Conservation (phyloP, 805 yeast species). For the Saccharomyces mikatae region DNA sequence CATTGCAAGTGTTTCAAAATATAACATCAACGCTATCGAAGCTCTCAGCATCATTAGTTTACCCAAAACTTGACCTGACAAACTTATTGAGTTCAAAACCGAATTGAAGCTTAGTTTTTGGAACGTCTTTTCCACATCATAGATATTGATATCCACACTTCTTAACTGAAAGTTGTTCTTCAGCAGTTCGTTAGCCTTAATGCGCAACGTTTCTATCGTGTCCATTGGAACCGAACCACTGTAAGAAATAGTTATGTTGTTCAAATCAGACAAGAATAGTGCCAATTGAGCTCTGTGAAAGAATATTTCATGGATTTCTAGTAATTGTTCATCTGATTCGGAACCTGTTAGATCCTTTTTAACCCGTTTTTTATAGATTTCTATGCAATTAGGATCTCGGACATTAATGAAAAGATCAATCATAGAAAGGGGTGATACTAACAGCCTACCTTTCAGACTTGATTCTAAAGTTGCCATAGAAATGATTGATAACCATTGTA, state of each 20-base stretch:
- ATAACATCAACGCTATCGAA: constrained; percentile 14
- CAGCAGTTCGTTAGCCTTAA: constrained; percentile 6
- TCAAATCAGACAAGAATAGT: constrained; percentile 10
- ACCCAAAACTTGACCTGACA: constrained; percentile 14
- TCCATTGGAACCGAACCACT: constrained; percentile 7
- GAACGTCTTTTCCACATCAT: neutral
- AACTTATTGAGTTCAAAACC: constrained; percentile 3
- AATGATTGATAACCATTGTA: constrained; percentile 12
- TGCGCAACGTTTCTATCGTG: constrained; percentile 8
- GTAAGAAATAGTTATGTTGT: constrained; percentile 12
- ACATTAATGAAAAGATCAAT: constrained; percentile 6
- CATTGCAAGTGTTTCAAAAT: constrained; percentile 10
- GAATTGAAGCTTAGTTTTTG: neutral
- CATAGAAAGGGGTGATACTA: constrained; percentile 2
- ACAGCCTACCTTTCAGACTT: constrained; percentile 13
- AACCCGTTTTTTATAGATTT: constrained; percentile 6
- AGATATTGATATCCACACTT: neutral
- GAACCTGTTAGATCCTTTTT: constrained; percentile 5
- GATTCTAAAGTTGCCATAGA: constrained; percentile 13
- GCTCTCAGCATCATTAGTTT: constrained; percentile 12
- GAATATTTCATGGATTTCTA: constrained; percentile 8
- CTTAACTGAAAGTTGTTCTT: constrained; percentile 6
- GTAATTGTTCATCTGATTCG: neutral
- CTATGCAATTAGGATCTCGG: constrained; percentile 6
- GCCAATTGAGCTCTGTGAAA: constrained; percentile 10